Base-by-base conservation (phyloP, 1,284 basidiomycete species). In the Phenoliferia sp. region DNA sequence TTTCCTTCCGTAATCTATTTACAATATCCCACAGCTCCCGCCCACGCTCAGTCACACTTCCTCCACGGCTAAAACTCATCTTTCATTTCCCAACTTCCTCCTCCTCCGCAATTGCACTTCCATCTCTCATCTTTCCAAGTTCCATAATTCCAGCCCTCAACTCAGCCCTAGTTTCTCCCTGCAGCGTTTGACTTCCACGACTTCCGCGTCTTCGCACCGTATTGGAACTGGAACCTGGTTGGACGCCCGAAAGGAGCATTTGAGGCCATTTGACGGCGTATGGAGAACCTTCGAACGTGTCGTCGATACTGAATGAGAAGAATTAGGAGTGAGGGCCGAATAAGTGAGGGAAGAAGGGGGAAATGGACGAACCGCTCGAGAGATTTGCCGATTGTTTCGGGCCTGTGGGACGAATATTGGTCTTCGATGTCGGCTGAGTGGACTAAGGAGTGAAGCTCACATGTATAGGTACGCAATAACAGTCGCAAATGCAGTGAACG, bases 401-500 rank as follows among this genome's bases (percentile, higher is more conserved):
- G 55, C 48, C 48, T 52, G 48, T 26, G 48, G 28, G 9, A 26
- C 22, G 48, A 7, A 19, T 5, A 52, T 52, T 26, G 19, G 48
- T 52, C 6, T 9, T 19, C 39, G 22, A 22, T 22, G 35, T 17
- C n/a, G 34, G 5, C 32, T n/a, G n/a, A 28, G n/a, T 28, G 1
- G 48, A 48, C 3, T 28, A 29, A 54, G 33, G 50, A 34, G 16
- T 31, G 61, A 19, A 55, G 26, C 31, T 7, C 6, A 56, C 66
- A 72, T 67, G 63, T 65, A 71, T 22, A 67, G 16, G 26, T 52
- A 67, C 3, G 50, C 68, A 26, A 72, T 63, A 10, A 64, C 7
- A 3, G 64, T 65, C 2, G 69, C 66, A 19, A 69, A 34, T 0
- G 62, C 59, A 9, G 63, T 62, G 48, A 62, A 68, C 0, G 35